Base-by-base conservation (phyloP, 129 eudicot species). In the Artemisia argyi region DNA sequence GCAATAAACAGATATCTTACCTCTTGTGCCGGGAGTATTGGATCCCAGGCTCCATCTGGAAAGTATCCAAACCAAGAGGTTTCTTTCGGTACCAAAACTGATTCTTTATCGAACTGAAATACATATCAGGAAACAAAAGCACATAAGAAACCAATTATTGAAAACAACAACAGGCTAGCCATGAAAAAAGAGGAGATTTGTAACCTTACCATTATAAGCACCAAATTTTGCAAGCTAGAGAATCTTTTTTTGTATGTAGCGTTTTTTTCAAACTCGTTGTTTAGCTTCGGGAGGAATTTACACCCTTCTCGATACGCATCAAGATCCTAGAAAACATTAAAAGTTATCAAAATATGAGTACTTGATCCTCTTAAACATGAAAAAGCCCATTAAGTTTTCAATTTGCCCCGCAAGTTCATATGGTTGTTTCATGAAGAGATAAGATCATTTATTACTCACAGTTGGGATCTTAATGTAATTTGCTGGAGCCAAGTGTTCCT, bases 401-500 rank as follows among this genome's bases (percentile, higher is more conserved):
- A 50, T 15, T 51, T 48, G 60, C 7, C 58, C 65, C 61, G 48
- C 51, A 52, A 77, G 71, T 77, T 69, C 70, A 44, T 46, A 68
- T 44, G 53, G 59, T 50, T 73, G 66, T 26, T 51, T 60, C 17
- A 26, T 26, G 59, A 1, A 42, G 19, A 39, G 47, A 14, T 20
- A 61, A 46, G 39, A 69, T 63, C 26, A 62, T n/a, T 77, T 52
- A n/a, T 42, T 57, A 79, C 95, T 91, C 80, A 91, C 97, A 61
- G 95, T 87, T 76, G 97, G 97, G 70, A 91, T 87, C 80, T 83
- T 91, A 54, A 91, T 82, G 72, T 87, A 91, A 73, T 75, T 78
- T 76, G 97, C 85, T 18, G 97, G 97, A 46, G 91, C 97, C 66
- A 91, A 73, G 78, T 86, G 91, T 70, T 78, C 82, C 97, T 91